Evolutionary conservation across 2,329 filamentous ascomycete genomes (phyloP), one percentile per base, ranked within the genome.

Genomic region (Exophiala bonariae): DNA sequence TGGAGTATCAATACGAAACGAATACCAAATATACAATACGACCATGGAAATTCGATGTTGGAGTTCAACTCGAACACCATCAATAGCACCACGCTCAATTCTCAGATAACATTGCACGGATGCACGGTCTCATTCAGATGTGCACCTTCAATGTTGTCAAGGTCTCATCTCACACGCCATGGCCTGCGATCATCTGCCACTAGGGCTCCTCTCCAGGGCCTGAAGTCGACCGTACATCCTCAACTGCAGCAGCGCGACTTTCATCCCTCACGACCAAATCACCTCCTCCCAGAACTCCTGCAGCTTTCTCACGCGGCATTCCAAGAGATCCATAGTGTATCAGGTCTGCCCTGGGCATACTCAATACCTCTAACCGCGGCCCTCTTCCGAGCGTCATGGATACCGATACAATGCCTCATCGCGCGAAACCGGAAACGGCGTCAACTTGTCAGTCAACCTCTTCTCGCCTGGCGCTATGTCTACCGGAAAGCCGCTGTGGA

Each of bases 331-430:
- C 77, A 82, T 59, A 61, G 61, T 17, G 9, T 68, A 32, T 72
- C 68, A 13, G 66, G 70, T 34, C 65, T 82, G 2, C 70, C 79
- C 44, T 83, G 80, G 80, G 74, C 65, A 6, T 66, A 69, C 10
- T 74, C 76, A 16, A 72, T 83, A 33, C 80, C 80, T 3, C 62
- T 80, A 43, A 71, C 77, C 3, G 79, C 80, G 3, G 58, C 82
- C 32, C 40, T 75, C 13, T 66, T 81, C 2, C 76, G 80, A 38
- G 45, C 67, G 5, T 61, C 81, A 41, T 69, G 74, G 33, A 63
- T 77, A 8, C 76, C 77, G 3, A 48, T 78, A 9, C 62, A 75
- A 32, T 74, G 70, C 54, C 67, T 48, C 64, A 73, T 57, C 55
- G 61, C 44, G 61, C 62, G 49, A 65, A 56, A 51, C 65, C 59